Evolutionary conservation across 305 asterid species (phyloP), one percentile per base, ranked within the genome.

Genomic region (Fraxinus angustifolia): DNA sequence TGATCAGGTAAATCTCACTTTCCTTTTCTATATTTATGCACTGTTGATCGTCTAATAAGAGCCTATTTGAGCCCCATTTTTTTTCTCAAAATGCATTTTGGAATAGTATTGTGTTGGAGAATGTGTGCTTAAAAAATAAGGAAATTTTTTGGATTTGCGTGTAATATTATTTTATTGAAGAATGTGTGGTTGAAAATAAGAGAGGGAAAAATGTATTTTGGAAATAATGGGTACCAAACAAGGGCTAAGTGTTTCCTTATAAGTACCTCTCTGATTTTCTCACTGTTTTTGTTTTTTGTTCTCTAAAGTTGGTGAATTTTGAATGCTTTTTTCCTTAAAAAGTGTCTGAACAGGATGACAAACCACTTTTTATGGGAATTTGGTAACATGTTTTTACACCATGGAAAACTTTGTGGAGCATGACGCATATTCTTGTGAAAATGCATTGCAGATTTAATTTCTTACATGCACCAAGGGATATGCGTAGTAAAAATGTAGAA

Each of bases 401-500:
- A 58, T 26, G 35, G 40, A 81, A 72, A 81, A 33, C 23, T 77
- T 83, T 67, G 71, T 42, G 79, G 73, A 83, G 60, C 82, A 50
- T 84, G 82, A 81, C 21, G 36, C 17, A 73, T 76, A 62, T 86
- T 60, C 79, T 88, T 83, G 35, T 80, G 81, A 83, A 89, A 81
- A 70, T 78, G 78, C 60, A 35, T 75, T 86, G 88, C 95, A 94
- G 99, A 92, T 95, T 91, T 83, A 96, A 90, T 88, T 95, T 96
- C 90, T 87, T 96, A 78, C 99, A 96, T 84, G 98, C 96, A 68
- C 99, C 99, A 78, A 92, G 93, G 89, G 99, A 96, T 86, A 96
- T 96, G 98, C 96, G 92, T 68, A 92, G 97, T 78, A 96, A 96
- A 87, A 96, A 96, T 86, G 97, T 96, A 38, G 99, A 96, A 87